These are phyloP conservation scores for Naganishia cerealis DNA, from an alignment of 1,284 basidiomycete species.

Conservation along the genomic window DNA sequence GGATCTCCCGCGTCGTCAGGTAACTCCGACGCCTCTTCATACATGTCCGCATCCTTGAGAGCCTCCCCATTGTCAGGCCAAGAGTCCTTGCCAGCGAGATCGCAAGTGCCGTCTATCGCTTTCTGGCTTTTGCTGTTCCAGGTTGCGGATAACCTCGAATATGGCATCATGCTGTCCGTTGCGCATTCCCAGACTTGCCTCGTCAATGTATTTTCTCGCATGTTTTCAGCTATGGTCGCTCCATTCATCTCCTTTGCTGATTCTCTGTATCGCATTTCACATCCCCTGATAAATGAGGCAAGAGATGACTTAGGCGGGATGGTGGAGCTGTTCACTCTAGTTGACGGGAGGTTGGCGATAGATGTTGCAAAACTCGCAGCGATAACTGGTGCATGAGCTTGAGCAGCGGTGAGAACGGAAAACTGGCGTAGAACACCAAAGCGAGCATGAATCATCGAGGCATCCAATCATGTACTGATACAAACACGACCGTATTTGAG, in stretches of 20 bases:
- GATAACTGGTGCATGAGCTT: too few species aligned
- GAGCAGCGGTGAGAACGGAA: not conserved
- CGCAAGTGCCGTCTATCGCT: not conserved
- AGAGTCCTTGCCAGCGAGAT: not conserved
- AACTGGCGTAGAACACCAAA: not conserved
- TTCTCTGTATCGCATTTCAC: too few species aligned
- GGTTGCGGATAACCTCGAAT: not conserved
- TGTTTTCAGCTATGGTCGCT: too few species aligned
- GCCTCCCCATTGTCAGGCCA: not conserved
- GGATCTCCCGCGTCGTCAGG: slow-evolving; percentile 4
- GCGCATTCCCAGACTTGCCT: too few species aligned
- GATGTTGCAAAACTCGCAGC: not conserved
- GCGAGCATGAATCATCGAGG: not conserved
- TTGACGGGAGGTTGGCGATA: not conserved
- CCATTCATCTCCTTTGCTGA: too few species aligned
- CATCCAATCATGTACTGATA: not conserved
- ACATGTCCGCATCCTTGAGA: not conserved
- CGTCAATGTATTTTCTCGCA: too few species aligned
- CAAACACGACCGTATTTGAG: not conserved
- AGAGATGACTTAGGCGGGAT: not conserved
- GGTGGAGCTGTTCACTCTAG: not conserved
- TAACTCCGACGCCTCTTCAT: not conserved
- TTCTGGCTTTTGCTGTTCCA: not conserved
- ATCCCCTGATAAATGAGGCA: too few species aligned
- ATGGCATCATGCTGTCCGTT: too few species aligned